Percentiles rank a stretch among this genome's conserved stretches.
Conservation (phyloP, 2,329 filamentous ascomycete species). For the Stagonosporopsis cucurbitacearum region DNA sequence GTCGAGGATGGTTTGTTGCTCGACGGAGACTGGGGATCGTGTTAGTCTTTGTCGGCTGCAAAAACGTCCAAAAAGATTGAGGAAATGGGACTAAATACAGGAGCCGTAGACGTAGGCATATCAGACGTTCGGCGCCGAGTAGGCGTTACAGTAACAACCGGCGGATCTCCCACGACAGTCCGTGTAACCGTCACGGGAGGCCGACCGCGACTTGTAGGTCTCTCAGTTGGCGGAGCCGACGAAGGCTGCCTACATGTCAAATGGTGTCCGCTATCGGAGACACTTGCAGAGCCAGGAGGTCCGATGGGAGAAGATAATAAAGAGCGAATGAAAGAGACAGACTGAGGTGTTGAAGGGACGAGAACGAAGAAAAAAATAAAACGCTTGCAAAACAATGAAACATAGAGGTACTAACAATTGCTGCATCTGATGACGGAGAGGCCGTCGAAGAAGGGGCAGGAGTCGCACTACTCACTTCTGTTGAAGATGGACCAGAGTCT, state of each 20-base stretch:
- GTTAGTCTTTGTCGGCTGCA: background rate
- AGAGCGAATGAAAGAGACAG: conserved; percentile 7
- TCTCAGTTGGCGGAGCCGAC: conserved; percentile 38
- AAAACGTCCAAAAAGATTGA: background rate
- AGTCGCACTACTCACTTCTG: conserved; percentile 35
- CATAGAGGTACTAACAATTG: conserved; percentile 39
- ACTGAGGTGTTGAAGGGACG: too few species aligned
- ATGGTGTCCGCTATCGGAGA: conserved; percentile 22
- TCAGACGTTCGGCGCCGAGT: conserved; percentile 7
- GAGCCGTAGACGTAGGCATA: conserved; percentile 18
- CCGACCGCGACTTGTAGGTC: conserved; percentile 28
- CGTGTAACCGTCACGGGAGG: conserved; percentile 35
- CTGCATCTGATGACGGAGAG: conserved; percentile 22
- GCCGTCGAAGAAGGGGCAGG: conserved; percentile 23
- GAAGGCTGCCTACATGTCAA: conserved; percentile 47
- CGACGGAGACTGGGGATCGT: background rate
- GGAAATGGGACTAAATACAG: conserved; percentile 28
- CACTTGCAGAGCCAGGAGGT: background rate
- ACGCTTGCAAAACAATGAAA: conserved; percentile 30
- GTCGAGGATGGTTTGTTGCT: conserved; percentile 24
- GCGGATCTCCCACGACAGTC: conserved; percentile 34
- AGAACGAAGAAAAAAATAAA: background rate
- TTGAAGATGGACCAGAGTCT: conserved; percentile 34
- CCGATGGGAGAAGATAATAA: background rate
- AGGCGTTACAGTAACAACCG: conserved; percentile 24